Percentiles rank a stretch among this genome's conserved stretches.
These are phyloP conservation scores for Punctularia strigosozonata DNA, from an alignment of 768 basidiomycete species.

Conservation along the genomic window DNA sequence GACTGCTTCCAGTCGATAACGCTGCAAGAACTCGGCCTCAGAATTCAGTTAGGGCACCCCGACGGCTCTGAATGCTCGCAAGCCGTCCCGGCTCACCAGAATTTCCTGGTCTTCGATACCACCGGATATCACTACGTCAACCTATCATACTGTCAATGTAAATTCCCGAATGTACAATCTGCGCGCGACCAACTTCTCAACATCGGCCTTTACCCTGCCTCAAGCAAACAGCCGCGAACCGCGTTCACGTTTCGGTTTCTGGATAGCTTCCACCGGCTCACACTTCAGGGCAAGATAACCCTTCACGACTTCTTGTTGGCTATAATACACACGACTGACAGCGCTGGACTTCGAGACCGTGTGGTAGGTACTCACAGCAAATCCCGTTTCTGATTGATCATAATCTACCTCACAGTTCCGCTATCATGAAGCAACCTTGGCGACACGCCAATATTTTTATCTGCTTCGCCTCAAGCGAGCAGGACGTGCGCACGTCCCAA, in stretches of 20 bases:
- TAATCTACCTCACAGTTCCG: slow-evolving; percentile 1
- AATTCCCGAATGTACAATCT: neutral
- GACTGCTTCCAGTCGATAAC: neutral
- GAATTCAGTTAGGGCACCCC: neutral
- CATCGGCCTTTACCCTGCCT: neutral
- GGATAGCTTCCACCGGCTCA: neutral
- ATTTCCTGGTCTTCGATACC: neutral
- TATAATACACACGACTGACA: neutral
- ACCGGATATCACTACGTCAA: neutral
- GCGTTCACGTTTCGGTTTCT: neutral
- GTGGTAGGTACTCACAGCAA: neutral
- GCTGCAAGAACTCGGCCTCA: neutral
- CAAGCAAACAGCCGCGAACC: neutral
- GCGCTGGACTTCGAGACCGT: neutral
- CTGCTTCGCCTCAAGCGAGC: neutral
- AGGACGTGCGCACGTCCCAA: slow-evolving; percentile 4
- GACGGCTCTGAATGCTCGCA: neutral
- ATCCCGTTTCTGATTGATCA: neutral
- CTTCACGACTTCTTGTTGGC: neutral
- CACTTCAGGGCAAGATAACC: neutral
- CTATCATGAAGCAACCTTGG: slow-evolving; percentile 1
- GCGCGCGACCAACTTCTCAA: neutral
- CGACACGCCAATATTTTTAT: neutral
- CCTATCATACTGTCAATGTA: neutral
- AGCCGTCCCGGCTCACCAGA: neutral